phyloP scores from a whole-genome alignment of 176 grass and related monocot species.

The Rhynchospora tenuis region DNA sequence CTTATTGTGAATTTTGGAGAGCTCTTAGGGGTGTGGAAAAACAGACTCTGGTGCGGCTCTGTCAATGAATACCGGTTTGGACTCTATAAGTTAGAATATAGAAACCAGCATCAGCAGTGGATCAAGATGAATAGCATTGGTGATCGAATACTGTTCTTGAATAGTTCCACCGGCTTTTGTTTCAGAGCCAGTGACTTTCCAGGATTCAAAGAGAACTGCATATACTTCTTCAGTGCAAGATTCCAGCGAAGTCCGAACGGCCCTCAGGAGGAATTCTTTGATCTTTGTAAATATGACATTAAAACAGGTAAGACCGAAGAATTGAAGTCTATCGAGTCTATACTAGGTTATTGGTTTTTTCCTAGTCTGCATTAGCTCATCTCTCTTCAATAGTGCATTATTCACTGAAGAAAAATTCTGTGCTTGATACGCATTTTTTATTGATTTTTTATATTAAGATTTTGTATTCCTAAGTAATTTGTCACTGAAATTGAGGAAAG shows the following conservation, averaged over 20 bases:
- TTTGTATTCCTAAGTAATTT: too few species aligned
- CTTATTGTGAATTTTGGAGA: constrained; percentile 8
- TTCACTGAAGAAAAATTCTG: background rate
- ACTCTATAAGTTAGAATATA: background rate
- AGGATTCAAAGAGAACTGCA: constrained; percentile 21
- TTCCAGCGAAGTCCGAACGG: background rate
- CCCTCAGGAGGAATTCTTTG: constrained; percentile 14
- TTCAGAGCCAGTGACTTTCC: constrained; percentile 5
- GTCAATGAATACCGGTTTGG: constrained; percentile 5
- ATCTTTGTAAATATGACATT: constrained; percentile 16
- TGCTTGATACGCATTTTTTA: too few species aligned
- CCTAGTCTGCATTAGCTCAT: constrained; percentile 5
- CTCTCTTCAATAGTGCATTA: background rate
- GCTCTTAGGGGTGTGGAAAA: constrained; percentile 11
- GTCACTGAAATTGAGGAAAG: too few species aligned
- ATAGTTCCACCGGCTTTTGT: constrained; percentile 14
- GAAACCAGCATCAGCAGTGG: background rate
- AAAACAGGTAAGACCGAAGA: constrained; percentile 6
- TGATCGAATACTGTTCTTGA: constrained; percentile 7
- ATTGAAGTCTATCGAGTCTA: constrained; percentile 9
- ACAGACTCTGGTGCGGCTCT: constrained; percentile 20
- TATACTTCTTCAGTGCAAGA: constrained; percentile 14
- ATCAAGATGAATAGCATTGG: constrained; percentile 13
- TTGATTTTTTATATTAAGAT: too few species aligned
- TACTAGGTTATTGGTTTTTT: constrained; percentile 18